Evolutionary conservation across 2,329 filamentous ascomycete species (phyloP).

Genomic region (Ascochyta fabae): DNA sequence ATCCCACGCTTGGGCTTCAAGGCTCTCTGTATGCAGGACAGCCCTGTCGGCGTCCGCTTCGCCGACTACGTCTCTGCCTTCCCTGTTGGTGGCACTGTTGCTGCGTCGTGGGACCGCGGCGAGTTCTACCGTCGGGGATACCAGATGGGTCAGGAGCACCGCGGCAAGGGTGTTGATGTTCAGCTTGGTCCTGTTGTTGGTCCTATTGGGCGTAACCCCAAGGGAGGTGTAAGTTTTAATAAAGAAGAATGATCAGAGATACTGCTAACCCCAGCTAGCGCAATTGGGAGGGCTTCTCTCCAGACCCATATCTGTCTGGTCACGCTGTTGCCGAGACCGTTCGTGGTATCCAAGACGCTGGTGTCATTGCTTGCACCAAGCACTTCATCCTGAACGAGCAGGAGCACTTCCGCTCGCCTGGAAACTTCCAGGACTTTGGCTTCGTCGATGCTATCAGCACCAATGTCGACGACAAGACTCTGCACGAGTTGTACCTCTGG

Average conservation of each 20-base stretch:
- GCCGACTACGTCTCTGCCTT: conserved; percentile 84
- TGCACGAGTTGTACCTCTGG: conserved; percentile 70
- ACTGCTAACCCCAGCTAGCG: conserved; percentile 16
- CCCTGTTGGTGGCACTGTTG: conserved; percentile 77
- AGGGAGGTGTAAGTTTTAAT: conserved; percentile 61
- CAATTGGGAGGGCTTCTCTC: conserved; percentile 61
- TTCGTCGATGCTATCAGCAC: conserved; percentile 67
- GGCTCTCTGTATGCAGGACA: conserved; percentile 85
- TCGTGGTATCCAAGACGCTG: conserved; percentile 79
- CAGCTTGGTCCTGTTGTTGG: conserved; percentile 80
- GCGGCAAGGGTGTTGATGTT: conserved; percentile 76
- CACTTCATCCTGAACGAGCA: conserved; percentile 69
- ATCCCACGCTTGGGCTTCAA: conserved; percentile 73
- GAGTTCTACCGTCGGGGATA: conserved; percentile 73
- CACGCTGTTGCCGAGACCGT: conserved; percentile 75
- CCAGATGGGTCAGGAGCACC: conserved; percentile 78
- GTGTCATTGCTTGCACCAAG: conserved; percentile 75
- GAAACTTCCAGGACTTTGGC: conserved; percentile 65
- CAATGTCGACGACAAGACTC: conserved; percentile 68
- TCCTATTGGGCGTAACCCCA: conserved; percentile 71
- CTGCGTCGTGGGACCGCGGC: conserved; percentile 79
- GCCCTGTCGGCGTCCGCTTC: conserved; percentile 78
- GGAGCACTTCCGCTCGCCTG: conserved; percentile 70
- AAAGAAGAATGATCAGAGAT: not conserved
- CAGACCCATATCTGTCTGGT: conserved; percentile 78